Percentiles rank a stretch among this genome's conserved stretches.
Conservation (phyloP, 2,329 filamentous ascomycete genomes). For the Penicillium sumatraense region DNA sequence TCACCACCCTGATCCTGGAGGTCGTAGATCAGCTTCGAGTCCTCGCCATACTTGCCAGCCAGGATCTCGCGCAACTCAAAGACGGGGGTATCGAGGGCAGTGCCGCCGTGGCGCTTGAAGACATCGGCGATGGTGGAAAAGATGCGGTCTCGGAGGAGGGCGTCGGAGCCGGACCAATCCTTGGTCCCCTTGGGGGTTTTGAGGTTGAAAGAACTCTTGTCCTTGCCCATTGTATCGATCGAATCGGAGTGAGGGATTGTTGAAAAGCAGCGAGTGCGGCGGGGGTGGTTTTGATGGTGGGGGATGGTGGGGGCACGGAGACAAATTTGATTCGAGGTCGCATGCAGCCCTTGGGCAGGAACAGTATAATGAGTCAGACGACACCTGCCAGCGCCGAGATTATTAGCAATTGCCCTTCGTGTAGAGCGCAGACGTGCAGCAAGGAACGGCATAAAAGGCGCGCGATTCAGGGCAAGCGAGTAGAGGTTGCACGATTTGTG, state of each 20-base stretch:
- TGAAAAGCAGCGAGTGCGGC: constrained; percentile 31
- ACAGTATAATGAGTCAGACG: constrained; percentile 21
- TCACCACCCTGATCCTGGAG: constrained; percentile 87
- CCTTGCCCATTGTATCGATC: constrained; percentile 38
- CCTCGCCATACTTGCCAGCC: constrained; percentile 88
- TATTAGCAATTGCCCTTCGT: constrained; percentile 35
- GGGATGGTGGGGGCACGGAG: constrained; percentile 33
- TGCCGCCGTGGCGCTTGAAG: constrained; percentile 82
- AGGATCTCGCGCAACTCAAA: constrained; percentile 89
- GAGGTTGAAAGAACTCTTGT: constrained; percentile 64
- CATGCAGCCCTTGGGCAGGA: constrained; percentile 22
- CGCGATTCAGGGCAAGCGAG: constrained; percentile 16
- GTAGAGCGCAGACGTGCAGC: constrained; percentile 31
- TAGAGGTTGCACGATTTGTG: constrained; percentile 17
- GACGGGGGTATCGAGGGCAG: constrained; percentile 78
- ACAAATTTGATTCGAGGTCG: constrained; percentile 34
- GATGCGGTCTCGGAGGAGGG: constrained; percentile 80
- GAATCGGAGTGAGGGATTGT: constrained; percentile 20
- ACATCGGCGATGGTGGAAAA: constrained; percentile 75
- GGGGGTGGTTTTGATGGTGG: constrained; percentile 32
- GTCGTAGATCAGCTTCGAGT: constrained; percentile 90
- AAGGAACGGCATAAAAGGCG: constrained; percentile 37
- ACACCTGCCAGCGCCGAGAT: constrained; percentile 19
- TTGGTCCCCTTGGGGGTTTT: constrained; percentile 92
- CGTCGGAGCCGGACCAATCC: constrained; percentile 80